Conservation (phyloP, 106 monocot species). For the Dendrobium officinale region DNA sequence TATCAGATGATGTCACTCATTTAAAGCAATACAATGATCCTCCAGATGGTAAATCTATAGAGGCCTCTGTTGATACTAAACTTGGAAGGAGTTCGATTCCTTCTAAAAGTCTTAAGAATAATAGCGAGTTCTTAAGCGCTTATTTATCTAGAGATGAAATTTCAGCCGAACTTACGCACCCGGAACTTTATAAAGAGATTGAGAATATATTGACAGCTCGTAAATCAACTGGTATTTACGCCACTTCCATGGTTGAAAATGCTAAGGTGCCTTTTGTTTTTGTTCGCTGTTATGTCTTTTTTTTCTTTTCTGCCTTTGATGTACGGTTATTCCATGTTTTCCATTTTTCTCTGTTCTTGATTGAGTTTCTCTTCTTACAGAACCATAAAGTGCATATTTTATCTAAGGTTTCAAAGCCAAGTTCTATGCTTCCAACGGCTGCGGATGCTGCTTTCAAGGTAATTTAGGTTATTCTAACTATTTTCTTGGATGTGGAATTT, state of each 20-base stretch:
- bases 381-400: background rate
- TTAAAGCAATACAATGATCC: conserved; percentile 21
- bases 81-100: conserved; percentile 10
- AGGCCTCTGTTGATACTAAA: background rate
- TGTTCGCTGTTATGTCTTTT: background rate
- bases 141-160: conserved; percentile 61
- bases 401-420: background rate
- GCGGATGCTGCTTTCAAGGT: conserved; percentile 10
- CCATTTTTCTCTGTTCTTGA: background rate
- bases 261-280: background rate
- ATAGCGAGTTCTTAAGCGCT: conserved; percentile 3
- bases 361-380: background rate
- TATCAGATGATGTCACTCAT: conserved; percentile 15
- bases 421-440: background rate
- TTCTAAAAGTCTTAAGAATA: conserved; percentile 15
- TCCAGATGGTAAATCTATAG: conserved; percentile 7
- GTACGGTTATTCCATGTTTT: background rate
- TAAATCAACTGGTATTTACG: background rate
- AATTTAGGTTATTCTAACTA: background rate
- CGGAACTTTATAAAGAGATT: conserved; percentile 41
- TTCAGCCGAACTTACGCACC: conserved; percentile 38
- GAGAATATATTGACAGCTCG: background rate
- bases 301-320: background rate
- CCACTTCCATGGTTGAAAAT: background rate
- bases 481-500: background rate